Evolutionary conservation across 2,329 filamentous ascomycete genomes (phyloP).

Genomic region (Chrysoporthe deuterocubensis): DNA sequence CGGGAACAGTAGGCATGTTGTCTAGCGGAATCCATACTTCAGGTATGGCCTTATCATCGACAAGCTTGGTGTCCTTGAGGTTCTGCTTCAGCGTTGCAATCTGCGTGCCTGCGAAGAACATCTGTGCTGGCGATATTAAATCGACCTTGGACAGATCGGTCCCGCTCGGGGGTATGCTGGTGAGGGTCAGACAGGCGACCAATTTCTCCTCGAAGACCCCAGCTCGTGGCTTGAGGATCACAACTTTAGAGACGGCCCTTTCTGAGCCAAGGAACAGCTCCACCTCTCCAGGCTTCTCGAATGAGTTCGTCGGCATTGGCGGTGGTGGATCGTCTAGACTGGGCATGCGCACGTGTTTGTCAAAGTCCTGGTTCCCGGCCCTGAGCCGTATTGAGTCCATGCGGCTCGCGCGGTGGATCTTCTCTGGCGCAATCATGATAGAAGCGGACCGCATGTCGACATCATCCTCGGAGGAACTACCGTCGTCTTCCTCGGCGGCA

Average conservation of each 20-base stretch:
- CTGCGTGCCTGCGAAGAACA: constrained; percentile 46
- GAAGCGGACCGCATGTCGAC: constrained; percentile 29
- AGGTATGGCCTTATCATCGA: constrained; percentile 44
- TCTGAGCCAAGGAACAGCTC: constrained; percentile 47
- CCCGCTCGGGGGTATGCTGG: constrained; percentile 36
- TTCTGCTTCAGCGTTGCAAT: constrained; percentile 46
- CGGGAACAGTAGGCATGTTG: constrained; percentile 47
- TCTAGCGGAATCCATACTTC: constrained; percentile 54
- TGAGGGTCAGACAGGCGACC: constrained; percentile 51
- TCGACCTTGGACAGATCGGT: constrained; percentile 41
- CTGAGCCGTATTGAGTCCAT: constrained; percentile 30
- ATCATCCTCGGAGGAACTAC: constrained; percentile 18
- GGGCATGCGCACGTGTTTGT: constrained; percentile 32
- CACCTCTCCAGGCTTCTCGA: constrained; percentile 36
- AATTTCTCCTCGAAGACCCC: constrained; percentile 55
- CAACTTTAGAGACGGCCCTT: constrained; percentile 45
- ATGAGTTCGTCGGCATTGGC: constrained; percentile 14
- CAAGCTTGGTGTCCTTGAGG: constrained; percentile 40
- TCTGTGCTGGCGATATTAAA: constrained; percentile 43
- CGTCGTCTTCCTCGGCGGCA: constrained; percentile 6
- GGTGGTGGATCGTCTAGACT: constrained; percentile 27
- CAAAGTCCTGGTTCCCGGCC: constrained; percentile 19
- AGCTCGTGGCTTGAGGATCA: constrained; percentile 51
- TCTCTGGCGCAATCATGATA: constrained; percentile 33
- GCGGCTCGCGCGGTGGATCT: constrained; percentile 33